phyloP scores from a whole-genome alignment of 257 asterid species.

The Anisodus tanguticus region DNA sequence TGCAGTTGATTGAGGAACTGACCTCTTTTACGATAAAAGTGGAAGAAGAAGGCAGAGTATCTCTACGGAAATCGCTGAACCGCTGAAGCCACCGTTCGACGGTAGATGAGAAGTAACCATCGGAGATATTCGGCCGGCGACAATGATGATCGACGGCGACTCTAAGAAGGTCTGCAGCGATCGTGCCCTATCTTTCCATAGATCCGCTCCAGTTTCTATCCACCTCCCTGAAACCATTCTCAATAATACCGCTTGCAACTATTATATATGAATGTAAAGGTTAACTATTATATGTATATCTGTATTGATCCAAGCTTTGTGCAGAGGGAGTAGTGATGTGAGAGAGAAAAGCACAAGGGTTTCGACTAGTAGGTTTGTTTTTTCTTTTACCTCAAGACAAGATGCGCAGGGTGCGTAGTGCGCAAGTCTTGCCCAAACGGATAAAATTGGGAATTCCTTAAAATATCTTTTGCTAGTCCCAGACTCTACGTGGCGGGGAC shows the following conservation, averaged over 20 bases:
- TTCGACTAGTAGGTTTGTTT: not conserved
- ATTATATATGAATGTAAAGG: too few species aligned
- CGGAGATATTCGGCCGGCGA: conserved; percentile 50
- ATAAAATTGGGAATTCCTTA: not conserved
- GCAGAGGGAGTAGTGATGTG: conserved; percentile 22
- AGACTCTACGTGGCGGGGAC: conserved; percentile 22
- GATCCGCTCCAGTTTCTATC: conserved; percentile 72
- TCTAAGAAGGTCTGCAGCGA: conserved; percentile 74
- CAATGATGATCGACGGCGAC: conserved; percentile 73
- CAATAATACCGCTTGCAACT: not conserved
- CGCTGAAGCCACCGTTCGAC: conserved; percentile 65
- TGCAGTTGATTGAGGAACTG: too few species aligned
- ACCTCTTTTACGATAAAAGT: conserved; percentile 82
- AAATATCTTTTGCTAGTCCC: conserved; percentile 24
- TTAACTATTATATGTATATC: too few species aligned
- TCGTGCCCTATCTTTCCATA: conserved; percentile 76
- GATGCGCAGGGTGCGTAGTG: not conserved
- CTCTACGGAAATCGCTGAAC: conserved; percentile 72
- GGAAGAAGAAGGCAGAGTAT: conserved; percentile 67
- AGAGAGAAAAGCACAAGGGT: not conserved
- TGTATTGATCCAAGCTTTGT: conserved; percentile 32
- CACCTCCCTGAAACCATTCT: conserved; percentile 67
- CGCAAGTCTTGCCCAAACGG: not conserved
- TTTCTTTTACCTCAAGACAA: not conserved
- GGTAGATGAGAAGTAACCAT: conserved; percentile 57